phyloP scores from a whole-genome alignment of 768 basidiomycete species.

The Tephrocybe sp. region DNA sequence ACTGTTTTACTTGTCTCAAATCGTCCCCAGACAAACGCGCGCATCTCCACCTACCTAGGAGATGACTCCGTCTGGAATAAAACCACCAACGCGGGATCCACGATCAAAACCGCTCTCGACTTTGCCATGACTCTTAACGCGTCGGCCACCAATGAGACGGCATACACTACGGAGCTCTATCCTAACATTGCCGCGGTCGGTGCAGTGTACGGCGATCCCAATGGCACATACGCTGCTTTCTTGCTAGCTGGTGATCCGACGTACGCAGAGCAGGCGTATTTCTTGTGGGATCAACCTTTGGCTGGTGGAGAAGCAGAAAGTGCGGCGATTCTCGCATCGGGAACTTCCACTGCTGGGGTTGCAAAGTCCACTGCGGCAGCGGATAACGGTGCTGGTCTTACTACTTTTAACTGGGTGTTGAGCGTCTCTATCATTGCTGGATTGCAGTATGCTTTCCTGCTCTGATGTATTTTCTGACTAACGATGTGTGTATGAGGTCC shows the following conservation, averaged over 20 bases:
- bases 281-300: conserved; percentile 58
- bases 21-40: conserved; percentile 52
- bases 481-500: no score
- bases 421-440: background rate
- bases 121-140: conserved; percentile 47
- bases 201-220: conserved; percentile 58
- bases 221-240: conserved; percentile 53
- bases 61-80: conserved; percentile 50
- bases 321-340: conserved; percentile 1
- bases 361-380: background rate
- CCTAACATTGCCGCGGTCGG: conserved; percentile 59
- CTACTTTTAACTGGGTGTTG: background rate
- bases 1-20: background rate
- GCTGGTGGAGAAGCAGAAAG: conserved; percentile 27
- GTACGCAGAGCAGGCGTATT: conserved; percentile 46
- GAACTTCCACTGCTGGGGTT: background rate
- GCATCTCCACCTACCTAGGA: conserved; percentile 47
- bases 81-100: conserved; percentile 48
- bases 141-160: conserved; percentile 24
- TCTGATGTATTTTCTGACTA: background rate
- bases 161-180: conserved; percentile 50
- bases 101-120: conserved; percentile 60
- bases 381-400: background rate
- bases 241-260: conserved; percentile 35
- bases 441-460: conserved; percentile 2